phyloP scores from a whole-genome alignment of 164 flowering plant species.

The Akebia trifoliata region DNA sequence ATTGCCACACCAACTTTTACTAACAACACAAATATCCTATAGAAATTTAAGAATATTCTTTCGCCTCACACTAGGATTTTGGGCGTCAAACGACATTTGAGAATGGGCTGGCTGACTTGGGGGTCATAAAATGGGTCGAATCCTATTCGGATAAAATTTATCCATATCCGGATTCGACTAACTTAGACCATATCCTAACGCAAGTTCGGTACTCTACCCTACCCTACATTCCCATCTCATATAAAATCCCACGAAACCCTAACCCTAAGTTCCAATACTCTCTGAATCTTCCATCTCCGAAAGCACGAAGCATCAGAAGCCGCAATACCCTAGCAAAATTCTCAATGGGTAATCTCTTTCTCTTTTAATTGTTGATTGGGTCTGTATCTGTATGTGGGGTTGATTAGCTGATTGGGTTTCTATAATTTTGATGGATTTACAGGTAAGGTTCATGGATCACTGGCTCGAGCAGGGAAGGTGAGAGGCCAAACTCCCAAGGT shows the following conservation, averaged over 20 bases:
- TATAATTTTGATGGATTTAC: conserved; percentile 12
- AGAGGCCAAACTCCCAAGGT: conserved; percentile 91
- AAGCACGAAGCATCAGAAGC: background rate
- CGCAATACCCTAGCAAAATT: background rate
- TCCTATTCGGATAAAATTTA: too few species aligned
- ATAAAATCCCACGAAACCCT: conserved; percentile 3
- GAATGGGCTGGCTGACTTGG: too few species aligned
- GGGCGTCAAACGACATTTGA: too few species aligned
- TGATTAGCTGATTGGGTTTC: background rate
- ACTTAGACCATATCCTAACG: background rate
- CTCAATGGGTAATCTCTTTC: conserved; percentile 9
- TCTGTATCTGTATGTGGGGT: background rate
- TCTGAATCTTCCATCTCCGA: too few species aligned
- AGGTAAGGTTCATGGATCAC: conserved; percentile 90
- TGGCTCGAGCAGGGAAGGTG: conserved; percentile 95
- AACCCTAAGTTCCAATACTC: conserved; percentile 2
- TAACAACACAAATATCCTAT: too few species aligned
- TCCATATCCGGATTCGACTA: too few species aligned
- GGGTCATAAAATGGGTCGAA: too few species aligned
- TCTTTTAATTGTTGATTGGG: background rate
- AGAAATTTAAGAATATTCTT: too few species aligned
- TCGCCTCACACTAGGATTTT: too few species aligned
- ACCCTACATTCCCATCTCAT: background rate
- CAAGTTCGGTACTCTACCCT: background rate
- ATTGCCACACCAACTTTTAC: too few species aligned